phyloP scores from a whole-genome alignment of 352 stramenopile species.

The Phytophthora nicotianae region DNA sequence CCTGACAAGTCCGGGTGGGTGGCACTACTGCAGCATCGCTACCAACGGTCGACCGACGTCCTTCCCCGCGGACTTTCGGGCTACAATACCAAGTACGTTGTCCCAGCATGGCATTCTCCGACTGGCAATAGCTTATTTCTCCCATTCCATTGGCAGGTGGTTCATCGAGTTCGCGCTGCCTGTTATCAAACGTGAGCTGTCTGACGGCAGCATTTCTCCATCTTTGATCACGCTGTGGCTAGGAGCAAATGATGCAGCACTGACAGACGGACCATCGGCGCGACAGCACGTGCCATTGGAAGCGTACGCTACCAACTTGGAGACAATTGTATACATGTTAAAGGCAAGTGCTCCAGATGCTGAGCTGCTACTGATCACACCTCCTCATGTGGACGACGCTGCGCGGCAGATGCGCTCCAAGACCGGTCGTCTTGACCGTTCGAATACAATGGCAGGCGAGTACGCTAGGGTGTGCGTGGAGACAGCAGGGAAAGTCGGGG shows the following conservation, averaged over 20 bases:
- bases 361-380: slow-evolving; percentile 52
- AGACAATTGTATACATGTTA: slow-evolving; percentile 32
- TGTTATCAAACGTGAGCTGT: slow-evolving; percentile 43
- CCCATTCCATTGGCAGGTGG: slow-evolving; percentile 30
- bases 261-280: slow-evolving; percentile 31
- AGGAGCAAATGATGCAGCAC: slow-evolving; percentile 65
- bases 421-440: slow-evolving; percentile 37
- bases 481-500: slow-evolving; percentile 23
- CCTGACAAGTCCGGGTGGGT: slow-evolving; percentile 49
- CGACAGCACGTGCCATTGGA: slow-evolving; percentile 51
- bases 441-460: slow-evolving; percentile 35
- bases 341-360: slow-evolving; percentile 21
- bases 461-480: slow-evolving; percentile 52
- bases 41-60: slow-evolving; percentile 59
- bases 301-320: slow-evolving; percentile 49
- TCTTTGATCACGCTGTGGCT: slow-evolving; percentile 60
- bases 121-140: not conserved
- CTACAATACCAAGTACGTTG: slow-evolving; percentile 50
- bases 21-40: slow-evolving; percentile 49
- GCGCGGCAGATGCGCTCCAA: slow-evolving; percentile 16
- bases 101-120: not conserved
- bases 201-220: slow-evolving; percentile 24
- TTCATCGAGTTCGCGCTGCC: slow-evolving; percentile 48
- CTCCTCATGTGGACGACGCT: slow-evolving; percentile 45
- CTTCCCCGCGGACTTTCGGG: slow-evolving; percentile 62